phyloP scores from a whole-genome alignment of 495 filamentous ascomycete species.

The Hypomontagnella monticulosa region DNA sequence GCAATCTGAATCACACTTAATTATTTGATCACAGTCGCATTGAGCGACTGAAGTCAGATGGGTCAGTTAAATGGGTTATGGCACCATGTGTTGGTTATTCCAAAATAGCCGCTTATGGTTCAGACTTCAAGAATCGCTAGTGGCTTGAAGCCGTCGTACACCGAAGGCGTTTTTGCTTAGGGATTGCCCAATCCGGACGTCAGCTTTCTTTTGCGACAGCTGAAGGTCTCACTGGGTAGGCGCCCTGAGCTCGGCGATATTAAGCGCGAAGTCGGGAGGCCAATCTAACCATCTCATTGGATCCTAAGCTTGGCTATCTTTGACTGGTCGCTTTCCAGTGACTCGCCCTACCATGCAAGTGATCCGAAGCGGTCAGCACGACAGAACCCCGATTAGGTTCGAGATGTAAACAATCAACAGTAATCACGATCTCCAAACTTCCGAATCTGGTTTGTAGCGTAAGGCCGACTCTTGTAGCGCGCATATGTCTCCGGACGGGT shows the following conservation, averaged over 20 bases:
- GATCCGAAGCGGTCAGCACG: constrained; percentile 35
- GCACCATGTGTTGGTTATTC: constrained; percentile 21
- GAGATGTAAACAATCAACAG: constrained; percentile 41
- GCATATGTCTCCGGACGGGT: constrained; percentile 22
- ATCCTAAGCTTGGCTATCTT: constrained; percentile 8
- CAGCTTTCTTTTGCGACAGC: constrained; percentile 33
- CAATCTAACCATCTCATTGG: constrained; percentile 24
- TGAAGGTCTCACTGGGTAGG: constrained; percentile 33
- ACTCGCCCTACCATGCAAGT: constrained; percentile 38
- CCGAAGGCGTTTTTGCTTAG: constrained; percentile 9
- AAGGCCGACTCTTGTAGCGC: constrained; percentile 9
- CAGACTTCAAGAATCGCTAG: constrained; percentile 24
- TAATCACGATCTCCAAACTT: constrained; percentile 24
- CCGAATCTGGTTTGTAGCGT: constrained; percentile 18
- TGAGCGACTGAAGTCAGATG: constrained; percentile 6
- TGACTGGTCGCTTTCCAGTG: constrained; percentile 11
- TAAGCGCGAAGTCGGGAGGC: constrained; percentile 30
- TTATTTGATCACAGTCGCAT: constrained; percentile 39
- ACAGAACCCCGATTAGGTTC: constrained; percentile 21
- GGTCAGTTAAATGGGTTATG: constrained; percentile 15
- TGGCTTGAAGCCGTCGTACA: constrained; percentile 16
- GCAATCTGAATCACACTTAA: constrained; percentile 39
- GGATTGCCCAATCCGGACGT: constrained; percentile 30
- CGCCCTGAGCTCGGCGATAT: constrained; percentile 30
- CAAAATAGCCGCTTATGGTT: constrained; percentile 31